phyloP scores from a whole-genome alignment of 441 rosid genomes.

The Mallotus repandus region DNA sequence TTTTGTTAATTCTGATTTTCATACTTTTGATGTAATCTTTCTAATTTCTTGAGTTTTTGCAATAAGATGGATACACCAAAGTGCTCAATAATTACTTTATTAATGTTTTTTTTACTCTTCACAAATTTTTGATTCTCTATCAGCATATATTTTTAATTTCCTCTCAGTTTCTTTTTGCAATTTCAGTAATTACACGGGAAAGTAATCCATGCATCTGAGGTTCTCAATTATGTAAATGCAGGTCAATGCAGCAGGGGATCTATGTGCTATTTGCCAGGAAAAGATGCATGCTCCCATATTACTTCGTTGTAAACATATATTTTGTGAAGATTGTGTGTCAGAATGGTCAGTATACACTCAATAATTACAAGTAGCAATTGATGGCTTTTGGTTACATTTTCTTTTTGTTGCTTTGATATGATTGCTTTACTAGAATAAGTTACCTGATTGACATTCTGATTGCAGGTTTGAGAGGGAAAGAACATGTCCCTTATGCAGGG shows the following conservation, averaged over 20 bases:
- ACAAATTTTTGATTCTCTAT: not conserved
- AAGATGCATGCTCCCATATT: conserved; percentile 75
- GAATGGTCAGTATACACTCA: conserved; percentile 51
- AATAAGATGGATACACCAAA: not conserved
- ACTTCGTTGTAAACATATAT: conserved; percentile 71
- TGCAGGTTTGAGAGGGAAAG: conserved; percentile 79
- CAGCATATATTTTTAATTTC: not conserved
- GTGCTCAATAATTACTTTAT: not conserved
- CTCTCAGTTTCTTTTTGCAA: not conserved
- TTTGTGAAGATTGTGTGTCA: conserved; percentile 78
- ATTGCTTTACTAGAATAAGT: not conserved
- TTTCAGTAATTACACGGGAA: not conserved
- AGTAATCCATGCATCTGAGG: not conserved
- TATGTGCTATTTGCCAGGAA: conserved; percentile 80
- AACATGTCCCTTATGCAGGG: conserved; percentile 75
- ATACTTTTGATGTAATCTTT: not conserved
- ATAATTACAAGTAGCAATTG: not conserved
- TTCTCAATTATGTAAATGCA: conserved; percentile 28
- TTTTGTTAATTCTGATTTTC: not conserved
- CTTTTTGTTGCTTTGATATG: conserved; percentile 5
- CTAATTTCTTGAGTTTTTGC: not conserved
- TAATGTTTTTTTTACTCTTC: not conserved
- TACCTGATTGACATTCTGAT: conserved; percentile 13
- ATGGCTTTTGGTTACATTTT: not conserved
- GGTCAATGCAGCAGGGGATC: conserved; percentile 74